Conservation (phyloP, 495 filamentous ascomycete genomes). For the Penicillium soppii region DNA sequence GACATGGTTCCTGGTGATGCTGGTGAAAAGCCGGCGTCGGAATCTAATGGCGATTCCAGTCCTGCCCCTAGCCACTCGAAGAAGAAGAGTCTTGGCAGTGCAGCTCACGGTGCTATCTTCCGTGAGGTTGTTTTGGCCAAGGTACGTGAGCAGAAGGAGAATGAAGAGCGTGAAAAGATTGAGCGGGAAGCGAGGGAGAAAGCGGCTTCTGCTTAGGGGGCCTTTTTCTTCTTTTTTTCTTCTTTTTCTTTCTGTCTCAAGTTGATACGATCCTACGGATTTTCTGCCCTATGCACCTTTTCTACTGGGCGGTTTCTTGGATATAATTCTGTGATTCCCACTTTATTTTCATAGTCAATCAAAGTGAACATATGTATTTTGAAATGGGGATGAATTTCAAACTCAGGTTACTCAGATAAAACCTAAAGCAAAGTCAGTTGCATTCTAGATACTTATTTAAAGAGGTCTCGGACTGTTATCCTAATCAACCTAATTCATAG, state of each 20-base stretch:
- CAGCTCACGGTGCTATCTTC: constrained; percentile 90
- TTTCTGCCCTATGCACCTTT: constrained; percentile 13
- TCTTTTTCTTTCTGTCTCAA: constrained; percentile 8
- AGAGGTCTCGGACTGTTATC: too few relatives aligned
- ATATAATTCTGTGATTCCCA: constrained; percentile 34
- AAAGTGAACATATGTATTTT: constrained; percentile 1
- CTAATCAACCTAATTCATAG: too few relatives aligned
- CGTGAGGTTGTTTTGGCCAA: constrained; percentile 96
- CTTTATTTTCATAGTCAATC: constrained; percentile 19
- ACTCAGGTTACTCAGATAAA: too few relatives aligned
- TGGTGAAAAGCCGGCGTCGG: background rate
- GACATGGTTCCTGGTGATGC: constrained; percentile 37
- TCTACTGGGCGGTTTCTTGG: constrained; percentile 14
- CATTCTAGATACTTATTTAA: too few relatives aligned
- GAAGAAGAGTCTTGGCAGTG: constrained; percentile 68
- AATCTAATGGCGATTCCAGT: constrained; percentile 11
- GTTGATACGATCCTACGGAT: constrained; percentile 6
- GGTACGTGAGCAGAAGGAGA: constrained; percentile 87
- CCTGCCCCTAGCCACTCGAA: constrained; percentile 9
- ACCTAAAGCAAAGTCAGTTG: too few relatives aligned
- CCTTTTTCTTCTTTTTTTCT: constrained; percentile 4
- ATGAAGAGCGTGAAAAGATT: constrained; percentile 70
- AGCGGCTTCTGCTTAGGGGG: constrained; percentile 28
- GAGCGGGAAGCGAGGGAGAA: constrained; percentile 53
- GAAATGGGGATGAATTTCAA: too few relatives aligned